These are phyloP conservation scores for Fragaria ananassa DNA, from an alignment of 306 rosid species.

Conservation along the genomic window DNA sequence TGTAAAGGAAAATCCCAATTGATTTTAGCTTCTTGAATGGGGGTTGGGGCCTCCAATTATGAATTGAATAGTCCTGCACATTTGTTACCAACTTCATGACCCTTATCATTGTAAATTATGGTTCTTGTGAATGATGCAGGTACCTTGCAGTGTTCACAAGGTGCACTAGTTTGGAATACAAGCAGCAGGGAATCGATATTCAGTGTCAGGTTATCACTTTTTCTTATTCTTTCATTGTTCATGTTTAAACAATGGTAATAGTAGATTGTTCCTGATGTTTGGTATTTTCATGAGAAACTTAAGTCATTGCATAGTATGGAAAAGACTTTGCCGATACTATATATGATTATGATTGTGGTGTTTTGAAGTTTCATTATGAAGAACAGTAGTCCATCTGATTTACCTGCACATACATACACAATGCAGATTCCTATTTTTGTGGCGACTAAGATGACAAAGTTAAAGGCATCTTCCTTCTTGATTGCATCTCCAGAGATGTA, in stretches of 20 bases:
- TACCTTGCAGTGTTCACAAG: slow-evolving; percentile 18
- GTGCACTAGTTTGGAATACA: slow-evolving; percentile 19
- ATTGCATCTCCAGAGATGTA: slow-evolving; percentile 26
- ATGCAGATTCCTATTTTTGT: slow-evolving; percentile 29
- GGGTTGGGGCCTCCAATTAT: neutral
- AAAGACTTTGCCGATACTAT: neutral
- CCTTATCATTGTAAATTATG: neutral
- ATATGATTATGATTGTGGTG: neutral
- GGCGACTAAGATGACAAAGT: slow-evolving; percentile 31
- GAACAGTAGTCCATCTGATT: neutral
- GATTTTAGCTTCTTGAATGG: neutral
- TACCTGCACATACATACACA: neutral
- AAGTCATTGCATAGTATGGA: neutral
- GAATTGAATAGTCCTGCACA: neutral
- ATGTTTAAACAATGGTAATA: neutral
- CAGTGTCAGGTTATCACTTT: slow-evolving; percentile 22
- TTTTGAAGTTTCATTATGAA: neutral
- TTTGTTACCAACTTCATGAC: no score
- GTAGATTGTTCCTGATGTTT: neutral
- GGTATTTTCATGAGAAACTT: neutral
- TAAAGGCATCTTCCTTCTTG: slow-evolving; percentile 11
- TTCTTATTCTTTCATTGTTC: neutral
- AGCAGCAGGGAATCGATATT: slow-evolving; percentile 19
- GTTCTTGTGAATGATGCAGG: slow-evolving; percentile 4
- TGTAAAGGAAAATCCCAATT: neutral